Percentiles rank a stretch among this genome's conserved stretches.
Conservation (phyloP, 352 stramenopile genomes). For the Thalassiosira mediterranea region DNA sequence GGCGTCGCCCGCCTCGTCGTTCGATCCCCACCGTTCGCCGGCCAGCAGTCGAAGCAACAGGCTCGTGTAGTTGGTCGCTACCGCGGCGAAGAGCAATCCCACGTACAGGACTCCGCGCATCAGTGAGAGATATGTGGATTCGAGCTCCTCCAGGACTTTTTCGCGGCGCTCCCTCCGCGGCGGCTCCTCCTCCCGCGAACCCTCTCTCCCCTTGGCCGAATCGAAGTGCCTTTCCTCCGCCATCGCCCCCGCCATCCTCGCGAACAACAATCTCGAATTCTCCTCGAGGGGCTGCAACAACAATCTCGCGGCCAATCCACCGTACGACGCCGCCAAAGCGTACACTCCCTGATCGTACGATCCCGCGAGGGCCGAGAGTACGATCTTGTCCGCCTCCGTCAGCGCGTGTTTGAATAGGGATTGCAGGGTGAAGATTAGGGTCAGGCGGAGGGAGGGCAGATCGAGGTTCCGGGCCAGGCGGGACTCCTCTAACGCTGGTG, state of each 20-base stretch:
- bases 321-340: conserved; percentile 93
- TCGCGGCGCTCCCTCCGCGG: too few species aligned
- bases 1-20: conserved; percentile 62
- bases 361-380: conserved; percentile 89
- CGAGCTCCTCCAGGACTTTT: conserved; percentile 25
- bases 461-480: too few species aligned
- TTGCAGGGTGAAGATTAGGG: conserved; percentile 87
- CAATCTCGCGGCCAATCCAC: conserved; percentile 93
- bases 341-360: conserved; percentile 95
- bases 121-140: conserved; percentile 48
- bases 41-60: conserved; percentile 73
- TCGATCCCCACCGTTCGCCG: conserved; percentile 63
- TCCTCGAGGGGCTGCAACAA: conserved; percentile 97
- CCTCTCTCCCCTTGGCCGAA: conserved; percentile 11
- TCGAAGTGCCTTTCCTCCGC: conserved; percentile 21
- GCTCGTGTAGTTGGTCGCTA: conserved; percentile 78
- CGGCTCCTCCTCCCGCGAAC: not conserved
- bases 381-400: conserved; percentile 95
- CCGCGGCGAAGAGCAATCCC: conserved; percentile 70
- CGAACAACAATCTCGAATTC: conserved; percentile 94
- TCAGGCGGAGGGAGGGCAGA: conserved; percentile 48
- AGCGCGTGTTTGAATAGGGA: conserved; percentile 96
- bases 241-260: conserved; percentile 78
- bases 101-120: conserved; percentile 77
- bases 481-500: too few species aligned